Evolutionary conservation across 768 basidiomycete species (phyloP), one percentile per base, ranked within the genome.

Genomic region (Calocybe cyanea): DNA sequence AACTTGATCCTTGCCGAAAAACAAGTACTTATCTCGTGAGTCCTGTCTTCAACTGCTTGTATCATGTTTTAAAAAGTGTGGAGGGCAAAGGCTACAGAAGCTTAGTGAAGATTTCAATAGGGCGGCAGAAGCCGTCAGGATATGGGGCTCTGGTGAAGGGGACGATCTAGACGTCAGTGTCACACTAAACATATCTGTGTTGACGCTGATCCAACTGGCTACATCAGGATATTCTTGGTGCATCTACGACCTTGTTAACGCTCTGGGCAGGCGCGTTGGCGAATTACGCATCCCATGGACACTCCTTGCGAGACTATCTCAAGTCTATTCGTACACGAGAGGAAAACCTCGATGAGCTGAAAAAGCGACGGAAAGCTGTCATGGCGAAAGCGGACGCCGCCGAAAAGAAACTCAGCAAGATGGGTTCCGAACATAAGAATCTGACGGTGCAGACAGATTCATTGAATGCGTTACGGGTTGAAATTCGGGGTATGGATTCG

Each of bases 1-100:
- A 92, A 93, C 58, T 73, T 95, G 51, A 97, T 97, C 45, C 85
- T 81, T 2, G 79, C 87, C 1, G 92, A 96, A 66, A 97, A 97
- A 68, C 68, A 76, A 6, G 82, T 94, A 7, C 71, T 94, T 23
- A 66, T 73, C 38, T 77, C 86, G 89, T 92, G 55, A 56, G 83
- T 72, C 10, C 21, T 61, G 63, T 15, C 14, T 45, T 25, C 8
- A n/a, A n/a, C 34, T 25, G 36, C 14, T 37, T 21, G 24, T 43
- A 6, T 17, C 30, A 11, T 30, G 44, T 37, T n/a, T 31, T 30
- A 17, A 25, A 28, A n/a, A n/a, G n/a, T 10, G 21, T 38, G 17
- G 15, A 24, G 35, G n/a, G 24, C n/a, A 31, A 39, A 87, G 84
- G 24, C 52, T 87, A 33, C 84, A 83, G 57, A 82, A 73, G 52